Percentiles rank a stretch among this genome's conserved stretches.
These are phyloP conservation scores for Deuterostichococcus epilithicus DNA, from an alignment of 139 green algal genomes.

Conservation along the genomic window DNA sequence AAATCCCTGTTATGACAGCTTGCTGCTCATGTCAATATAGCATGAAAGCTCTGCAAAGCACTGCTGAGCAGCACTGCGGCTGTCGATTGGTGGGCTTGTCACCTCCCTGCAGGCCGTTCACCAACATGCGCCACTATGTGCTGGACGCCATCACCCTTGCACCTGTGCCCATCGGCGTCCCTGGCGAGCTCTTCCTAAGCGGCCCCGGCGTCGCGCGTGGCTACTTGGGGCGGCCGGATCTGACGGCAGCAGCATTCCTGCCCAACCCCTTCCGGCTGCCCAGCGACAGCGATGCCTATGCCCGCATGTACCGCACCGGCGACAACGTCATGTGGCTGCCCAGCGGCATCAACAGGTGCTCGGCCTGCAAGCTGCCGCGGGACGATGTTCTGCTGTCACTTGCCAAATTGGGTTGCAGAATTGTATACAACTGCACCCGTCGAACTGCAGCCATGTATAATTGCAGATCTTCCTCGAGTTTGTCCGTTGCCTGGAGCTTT, in stretches of 20 bases:
- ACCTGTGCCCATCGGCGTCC: neutral
- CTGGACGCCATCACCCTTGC: slow-evolving; percentile 1
- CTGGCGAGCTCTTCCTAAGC: neutral
- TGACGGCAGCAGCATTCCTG: slow-evolving; percentile 34
- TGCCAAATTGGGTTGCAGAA: no score
- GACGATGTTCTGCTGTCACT: no score
- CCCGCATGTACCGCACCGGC: neutral
- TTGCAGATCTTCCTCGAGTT: no score
- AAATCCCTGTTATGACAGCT: no score
- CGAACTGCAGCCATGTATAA: no score
- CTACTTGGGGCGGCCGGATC: slow-evolving; percentile 25
- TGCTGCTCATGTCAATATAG: no score
- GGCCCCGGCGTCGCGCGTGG: slow-evolving; percentile 6
- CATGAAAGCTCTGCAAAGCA: no score
- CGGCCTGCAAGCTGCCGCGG: no score
- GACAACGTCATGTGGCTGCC: slow-evolving; percentile 3
- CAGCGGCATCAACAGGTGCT: neutral
- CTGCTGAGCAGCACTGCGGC: no score
- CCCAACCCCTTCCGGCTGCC: slow-evolving; percentile 33
- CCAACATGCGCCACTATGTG: neutral
- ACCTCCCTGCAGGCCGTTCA: neutral
- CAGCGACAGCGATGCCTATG: neutral
- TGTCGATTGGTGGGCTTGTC: no score
- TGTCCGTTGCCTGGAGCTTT: no score
- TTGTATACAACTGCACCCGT: no score